Base-by-base conservation (phyloP, 768 basidiomycete species). In the Boletus barrowsii region DNA sequence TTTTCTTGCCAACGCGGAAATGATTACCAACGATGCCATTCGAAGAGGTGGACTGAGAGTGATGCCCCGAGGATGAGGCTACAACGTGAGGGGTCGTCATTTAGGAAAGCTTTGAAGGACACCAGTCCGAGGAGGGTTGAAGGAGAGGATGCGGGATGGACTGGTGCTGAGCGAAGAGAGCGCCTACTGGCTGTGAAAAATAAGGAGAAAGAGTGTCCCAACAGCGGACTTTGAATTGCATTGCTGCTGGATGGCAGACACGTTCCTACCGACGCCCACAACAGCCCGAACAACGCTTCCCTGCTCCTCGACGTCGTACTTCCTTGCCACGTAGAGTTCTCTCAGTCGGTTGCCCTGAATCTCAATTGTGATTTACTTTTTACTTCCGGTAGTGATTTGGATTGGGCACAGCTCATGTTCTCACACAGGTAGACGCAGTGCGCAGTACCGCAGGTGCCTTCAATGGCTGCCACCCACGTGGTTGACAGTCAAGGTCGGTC, bases 1-100 rank as follows among this genome's bases (percentile, higher is more conserved):
- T 96, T 84, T 98, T 98, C 82, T 96, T 94, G 47, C 96, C 96
- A 48, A 98, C 94, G 59, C 90, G 82, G 68, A 83, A 91, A 69
- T 90, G 83, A 64, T 78, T 84, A 41, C 89, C 89, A 54, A 91
- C 86, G 70, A 91, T 83, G 63, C 87, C 83, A 71, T 84, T 88
- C 39, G 74, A 79, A 29, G 81, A 77, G 45, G 83, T 75, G 44
- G 83, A 79, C 65, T 83, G 82, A 17, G 83, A 79, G 48, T 82
- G 84, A 72, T 88, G 86, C 20, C 75, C 75, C 42, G 83, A 87
- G 55, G 88, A 88, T 39, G 88, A 88, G 46, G 89, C 83, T 61
- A 91, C 87, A 69, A 90, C 87, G 76, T 91, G 89, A 58, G 88
- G 86, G 54, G 89, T 90, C 54, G 88, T 79, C 89, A 90, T 91